Percentiles rank a stretch among this genome's conserved stretches.
phyloP scores from a whole-genome alignment of 768 basidiomycete species.

The Trametes gibbosa region DNA sequence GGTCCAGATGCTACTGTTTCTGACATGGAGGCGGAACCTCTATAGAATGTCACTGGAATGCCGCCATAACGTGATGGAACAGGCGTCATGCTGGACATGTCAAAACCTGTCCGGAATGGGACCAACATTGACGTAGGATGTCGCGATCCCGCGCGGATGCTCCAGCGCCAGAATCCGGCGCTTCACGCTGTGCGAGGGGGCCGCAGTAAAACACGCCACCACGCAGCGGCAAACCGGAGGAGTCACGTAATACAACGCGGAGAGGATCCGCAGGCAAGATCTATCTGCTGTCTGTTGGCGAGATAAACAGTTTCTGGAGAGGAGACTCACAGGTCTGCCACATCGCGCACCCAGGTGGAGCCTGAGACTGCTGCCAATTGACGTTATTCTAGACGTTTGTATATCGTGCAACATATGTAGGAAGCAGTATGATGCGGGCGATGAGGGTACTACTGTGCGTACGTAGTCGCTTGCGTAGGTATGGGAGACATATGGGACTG shows the following conservation, averaged over 20 bases:
- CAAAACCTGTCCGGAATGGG: background rate
- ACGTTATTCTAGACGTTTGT: background rate
- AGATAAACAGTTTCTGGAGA: too few species aligned
- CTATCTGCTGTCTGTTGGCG: too few species aligned
- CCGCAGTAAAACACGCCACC: too few species aligned
- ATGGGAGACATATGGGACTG: background rate
- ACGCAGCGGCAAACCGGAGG: too few species aligned
- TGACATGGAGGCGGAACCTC: background rate
- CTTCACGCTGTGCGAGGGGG: background rate
- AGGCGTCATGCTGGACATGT: background rate
- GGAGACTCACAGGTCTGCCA: too few species aligned
- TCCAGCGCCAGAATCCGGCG: background rate
- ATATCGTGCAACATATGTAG: constrained; percentile 8
- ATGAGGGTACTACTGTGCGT: background rate
- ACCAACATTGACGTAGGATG: background rate
- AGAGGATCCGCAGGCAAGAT: too few species aligned
- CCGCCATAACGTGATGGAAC: background rate
- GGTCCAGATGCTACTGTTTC: too few species aligned
- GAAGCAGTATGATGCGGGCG: background rate
- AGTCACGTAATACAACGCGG: too few species aligned
- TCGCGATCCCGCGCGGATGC: background rate
- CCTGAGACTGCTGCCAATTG: too few species aligned
- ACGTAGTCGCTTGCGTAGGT: background rate
- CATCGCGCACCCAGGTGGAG: too few species aligned
- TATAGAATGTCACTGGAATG: background rate